A percentile compares a stretch with the other conserved stretches of the same genome.
These are phyloP conservation scores for Pseudogymnoascus sp. DNA, from an alignment of 2,329 filamentous ascomycete species.

Conservation along the genomic window DNA sequence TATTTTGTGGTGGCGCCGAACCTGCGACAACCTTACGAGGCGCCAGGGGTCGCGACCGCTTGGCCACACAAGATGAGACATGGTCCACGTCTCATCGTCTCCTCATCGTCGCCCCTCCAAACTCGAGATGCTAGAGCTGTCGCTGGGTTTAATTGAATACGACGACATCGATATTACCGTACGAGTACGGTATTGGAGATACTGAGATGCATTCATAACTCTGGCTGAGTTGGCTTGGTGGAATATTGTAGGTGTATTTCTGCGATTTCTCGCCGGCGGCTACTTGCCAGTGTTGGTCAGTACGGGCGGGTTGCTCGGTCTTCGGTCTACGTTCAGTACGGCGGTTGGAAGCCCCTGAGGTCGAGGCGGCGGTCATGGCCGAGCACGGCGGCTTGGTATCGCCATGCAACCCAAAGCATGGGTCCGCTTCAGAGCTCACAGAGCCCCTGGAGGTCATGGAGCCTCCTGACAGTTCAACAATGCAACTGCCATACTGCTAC, in stretches of 20 bases:
- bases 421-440: neutral
- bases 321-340: neutral
- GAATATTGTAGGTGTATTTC: neutral
- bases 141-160: neutral
- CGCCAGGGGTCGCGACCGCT: neutral
- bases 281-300: neutral
- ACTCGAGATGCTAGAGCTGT: slow-evolving; percentile 2
- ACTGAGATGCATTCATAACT: neutral
- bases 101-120: slow-evolving; percentile 6
- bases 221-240: neutral
- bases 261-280: neutral
- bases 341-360: slow-evolving; percentile 41
- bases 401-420: neutral
- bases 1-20: neutral
- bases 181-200: neutral
- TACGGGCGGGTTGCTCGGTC: neutral
- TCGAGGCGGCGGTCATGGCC: slow-evolving; percentile 52
- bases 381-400: slow-evolving; percentile 45
- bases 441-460: neutral
- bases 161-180: slow-evolving; percentile 12
- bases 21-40: neutral
- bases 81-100: neutral
- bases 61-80: neutral
- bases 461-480: neutral
- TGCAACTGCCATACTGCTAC: neutral